Conservation (phyloP, 805 yeast genomes). For the Hanseniaspora vineae region DNA sequence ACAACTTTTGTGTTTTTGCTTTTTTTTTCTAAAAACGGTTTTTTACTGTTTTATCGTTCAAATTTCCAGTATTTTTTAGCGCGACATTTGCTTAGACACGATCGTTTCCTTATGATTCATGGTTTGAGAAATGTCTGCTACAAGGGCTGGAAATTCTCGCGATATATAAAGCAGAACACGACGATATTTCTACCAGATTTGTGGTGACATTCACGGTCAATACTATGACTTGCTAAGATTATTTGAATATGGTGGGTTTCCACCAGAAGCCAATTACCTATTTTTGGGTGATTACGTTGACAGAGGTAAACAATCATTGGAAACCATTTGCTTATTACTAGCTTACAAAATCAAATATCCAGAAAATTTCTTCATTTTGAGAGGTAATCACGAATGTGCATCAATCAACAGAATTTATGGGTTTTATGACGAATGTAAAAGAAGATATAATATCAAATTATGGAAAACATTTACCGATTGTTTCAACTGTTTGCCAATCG, state of each 20-base stretch:
- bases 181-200: too few species aligned
- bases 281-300: slow-evolving; percentile 96
- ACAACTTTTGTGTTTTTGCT: too few species aligned
- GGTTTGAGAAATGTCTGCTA: too few species aligned
- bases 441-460: slow-evolving; percentile 94
- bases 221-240: slow-evolving; percentile 90
- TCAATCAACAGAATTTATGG: slow-evolving; percentile 96
- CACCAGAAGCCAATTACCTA: slow-evolving; percentile 94
- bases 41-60: too few species aligned
- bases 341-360: slow-evolving; percentile 98
- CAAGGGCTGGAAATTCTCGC: too few species aligned
- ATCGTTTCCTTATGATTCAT: too few species aligned
- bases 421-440: slow-evolving; percentile 95
- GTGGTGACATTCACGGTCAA: slow-evolving; percentile 99
- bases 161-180: too few species aligned
- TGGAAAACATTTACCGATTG: slow-evolving; percentile 99
- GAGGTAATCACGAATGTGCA: slow-evolving; percentile 99
- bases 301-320: slow-evolving; percentile 95
- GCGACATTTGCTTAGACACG: too few species aligned
- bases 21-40: too few species aligned
- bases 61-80: too few species aligned
- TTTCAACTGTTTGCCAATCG: slow-evolving; percentile 95
- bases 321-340: slow-evolving; percentile 83
- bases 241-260: slow-evolving; percentile 97
- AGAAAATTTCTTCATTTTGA: slow-evolving; percentile 87